Conservation (phyloP, 257 asterid species). For the Fraxinus pennsylvanica region DNA sequence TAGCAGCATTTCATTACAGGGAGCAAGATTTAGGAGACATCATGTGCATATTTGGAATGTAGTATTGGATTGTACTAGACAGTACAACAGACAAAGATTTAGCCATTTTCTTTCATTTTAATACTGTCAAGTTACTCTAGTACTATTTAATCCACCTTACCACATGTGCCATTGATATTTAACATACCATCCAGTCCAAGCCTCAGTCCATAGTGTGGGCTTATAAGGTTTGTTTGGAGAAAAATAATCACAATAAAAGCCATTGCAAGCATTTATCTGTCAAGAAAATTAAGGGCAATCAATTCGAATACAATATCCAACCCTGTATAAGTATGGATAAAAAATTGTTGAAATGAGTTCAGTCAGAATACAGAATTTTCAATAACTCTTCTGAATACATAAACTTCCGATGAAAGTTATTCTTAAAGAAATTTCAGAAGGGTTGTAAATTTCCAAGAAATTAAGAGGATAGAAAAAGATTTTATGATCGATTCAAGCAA, state of each 20-base stretch:
- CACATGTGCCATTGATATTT: neutral
- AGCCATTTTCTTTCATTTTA: no score
- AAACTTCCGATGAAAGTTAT: neutral
- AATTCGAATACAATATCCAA: neutral
- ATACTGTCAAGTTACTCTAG: no score
- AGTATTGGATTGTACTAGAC: no score
- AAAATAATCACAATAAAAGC: constrained; percentile 88
- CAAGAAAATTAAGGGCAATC: constrained; percentile 21
- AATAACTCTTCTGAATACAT: neutral
- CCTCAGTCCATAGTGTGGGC: constrained; percentile 94
- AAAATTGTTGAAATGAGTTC: no score
- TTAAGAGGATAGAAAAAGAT: neutral
- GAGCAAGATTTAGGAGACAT: neutral
- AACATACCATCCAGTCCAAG: constrained; percentile 95
- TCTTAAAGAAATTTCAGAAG: constrained; percentile 8
- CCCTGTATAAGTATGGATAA: neutral
- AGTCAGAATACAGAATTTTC: neutral
- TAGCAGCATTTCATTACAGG: neutral
- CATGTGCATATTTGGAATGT: no score
- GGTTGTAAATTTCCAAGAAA: constrained; percentile 8
- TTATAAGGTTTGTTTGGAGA: constrained; percentile 89
- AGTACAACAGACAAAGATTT: no score
- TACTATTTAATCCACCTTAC: neutral
- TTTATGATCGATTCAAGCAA: neutral
- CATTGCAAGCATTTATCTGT: constrained; percentile 96